Evolutionary conservation across 805 yeast species (phyloP).

Genomic region (Pichia insulana): DNA sequence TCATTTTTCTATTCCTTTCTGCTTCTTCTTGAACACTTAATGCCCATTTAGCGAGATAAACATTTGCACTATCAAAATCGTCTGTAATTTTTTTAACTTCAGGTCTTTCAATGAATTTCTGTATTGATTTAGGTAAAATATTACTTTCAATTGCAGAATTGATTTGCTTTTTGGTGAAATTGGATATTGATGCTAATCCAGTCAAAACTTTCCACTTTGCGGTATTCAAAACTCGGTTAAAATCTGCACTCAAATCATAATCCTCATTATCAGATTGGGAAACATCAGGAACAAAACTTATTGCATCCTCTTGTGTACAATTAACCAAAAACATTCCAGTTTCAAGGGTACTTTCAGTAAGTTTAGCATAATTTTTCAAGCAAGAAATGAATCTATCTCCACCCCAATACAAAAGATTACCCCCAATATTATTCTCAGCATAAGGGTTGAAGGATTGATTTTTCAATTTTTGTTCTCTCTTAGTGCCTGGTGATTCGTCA

Average conservation of each 20-base stretch:
- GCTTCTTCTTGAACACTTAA: conserved; percentile 89
- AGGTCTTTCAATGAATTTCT: conserved; percentile 58
- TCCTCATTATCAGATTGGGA: conserved; percentile 28
- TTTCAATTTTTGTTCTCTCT: conserved; percentile 47
- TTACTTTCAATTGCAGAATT: conserved; percentile 42
- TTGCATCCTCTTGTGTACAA: conserved; percentile 60
- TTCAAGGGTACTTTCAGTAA: conserved; percentile 66
- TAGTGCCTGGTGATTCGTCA: conserved; percentile 71
- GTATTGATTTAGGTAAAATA: conserved; percentile 44
- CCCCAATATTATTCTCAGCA: conserved; percentile 37
- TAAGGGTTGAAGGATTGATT: conserved; percentile 71
- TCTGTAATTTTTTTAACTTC: conserved; percentile 75
- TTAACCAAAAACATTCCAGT: conserved; percentile 66
- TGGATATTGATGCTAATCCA: conserved; percentile 71
- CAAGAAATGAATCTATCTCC: conserved; percentile 66
- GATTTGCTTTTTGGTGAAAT: conserved; percentile 55
- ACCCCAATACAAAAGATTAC: conserved; percentile 72
- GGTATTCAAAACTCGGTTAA: conserved; percentile 46
- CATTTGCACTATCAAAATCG: conserved; percentile 88
- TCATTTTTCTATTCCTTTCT: conserved; percentile 45
- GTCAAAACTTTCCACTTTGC: conserved; percentile 86
- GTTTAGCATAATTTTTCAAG: conserved; percentile 45
- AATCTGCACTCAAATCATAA: conserved; percentile 25
- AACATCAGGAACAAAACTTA: conserved; percentile 46
- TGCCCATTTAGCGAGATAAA: conserved; percentile 95